Base-by-base conservation (phyloP, 1,284 basidiomycete genomes). In the Pseudomicrostroma phylloplanum region DNA sequence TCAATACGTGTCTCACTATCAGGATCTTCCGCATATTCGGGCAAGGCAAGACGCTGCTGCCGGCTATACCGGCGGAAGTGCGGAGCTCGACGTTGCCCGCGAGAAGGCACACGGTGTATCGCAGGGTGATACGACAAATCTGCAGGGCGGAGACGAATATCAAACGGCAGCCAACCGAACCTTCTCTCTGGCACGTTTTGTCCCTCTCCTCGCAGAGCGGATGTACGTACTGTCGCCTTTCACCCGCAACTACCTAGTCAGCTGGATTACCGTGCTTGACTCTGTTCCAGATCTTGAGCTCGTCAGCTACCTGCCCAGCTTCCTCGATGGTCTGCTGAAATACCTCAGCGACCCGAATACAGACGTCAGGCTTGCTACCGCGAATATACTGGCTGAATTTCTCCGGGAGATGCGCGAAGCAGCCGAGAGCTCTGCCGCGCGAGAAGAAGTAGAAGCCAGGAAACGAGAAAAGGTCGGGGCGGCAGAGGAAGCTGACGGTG, bases 231-330 rank as follows among this genome's bases (percentile, higher is more conserved):
- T 96, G 74, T 94, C 89, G 76, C 94, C 96, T 0, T 94, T 96
- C 79, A 96, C 94, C 0, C 84, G 96, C 67, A 96, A 90, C 79
- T 98, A 94, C 79, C 85, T 99, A 36, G 91, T 96, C 49, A 90
- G 90, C 9, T 99, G 96, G 96, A 90, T 98, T 66, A 91, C 87
- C 55, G 90, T 96, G 1, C 85, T 99, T 46, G 92, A 97, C 77
- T 96, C 92, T 6, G 91, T 98, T 0, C 96, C 96, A 1, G 93
- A 98, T 77, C 83, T 98, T 57, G 93, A 98, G 79, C 84, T 99
- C 23, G 89, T 98, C 57, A 88, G 89, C 36, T 96, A 91, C 81
- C 85, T 99, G 17, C 94, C 96, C 0, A 88, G 94, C 71, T 96
- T 98, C 79, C 81, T 99, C 48, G 92, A 96, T 69, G 93, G 92